These are phyloP conservation scores for Allium cepa DNA, from an alignment of 106 monocot genomes.

Conservation along the genomic window DNA sequence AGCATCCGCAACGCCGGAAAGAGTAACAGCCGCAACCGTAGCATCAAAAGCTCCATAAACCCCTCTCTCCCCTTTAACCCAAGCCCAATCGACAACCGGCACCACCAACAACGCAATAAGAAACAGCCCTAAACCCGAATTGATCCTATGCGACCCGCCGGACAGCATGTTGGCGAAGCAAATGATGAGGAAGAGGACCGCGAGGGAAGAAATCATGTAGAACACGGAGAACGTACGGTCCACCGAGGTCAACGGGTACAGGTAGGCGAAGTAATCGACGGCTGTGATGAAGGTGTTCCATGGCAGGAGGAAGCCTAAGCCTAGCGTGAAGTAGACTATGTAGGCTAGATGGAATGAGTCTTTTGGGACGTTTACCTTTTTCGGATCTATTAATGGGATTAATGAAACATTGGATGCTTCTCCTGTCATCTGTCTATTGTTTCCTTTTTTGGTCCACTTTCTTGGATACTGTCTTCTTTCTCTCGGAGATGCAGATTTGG, in stretches of 20 bases:
- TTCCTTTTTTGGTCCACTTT: too few species aligned
- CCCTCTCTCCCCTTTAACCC: slow-evolving; percentile 39
- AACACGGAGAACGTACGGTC: slow-evolving; percentile 87
- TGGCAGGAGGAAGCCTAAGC: slow-evolving; percentile 82
- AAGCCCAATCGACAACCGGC: slow-evolving; percentile 51
- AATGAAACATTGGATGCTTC: too few species aligned
- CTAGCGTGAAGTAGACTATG: slow-evolving; percentile 71
- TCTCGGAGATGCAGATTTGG: too few species aligned
- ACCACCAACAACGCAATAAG: slow-evolving; percentile 41
- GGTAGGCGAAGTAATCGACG: slow-evolving; percentile 93
- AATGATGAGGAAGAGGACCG: slow-evolving; percentile 57
- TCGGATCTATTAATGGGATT: too few species aligned
- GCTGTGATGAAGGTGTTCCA: slow-evolving; percentile 99
- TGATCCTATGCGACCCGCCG: slow-evolving; percentile 50
- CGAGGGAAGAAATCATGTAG: slow-evolving; percentile 66
- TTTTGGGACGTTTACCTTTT: slow-evolving; percentile 1
- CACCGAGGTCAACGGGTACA: slow-evolving; percentile 63
- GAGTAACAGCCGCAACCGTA: slow-evolving; percentile 37
- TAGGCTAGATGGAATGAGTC: slow-evolving; percentile 69
- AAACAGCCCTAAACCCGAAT: slow-evolving; percentile 58
- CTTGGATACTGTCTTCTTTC: too few species aligned
- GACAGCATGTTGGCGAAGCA: slow-evolving; percentile 36
- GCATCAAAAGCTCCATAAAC: slow-evolving; percentile 44
- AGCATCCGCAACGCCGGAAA: slow-evolving; percentile 1
- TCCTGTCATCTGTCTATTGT: too few species aligned